Evolutionary conservation across 768 basidiomycete species (phyloP).

Genomic region (Hortiboletus campestris): DNA sequence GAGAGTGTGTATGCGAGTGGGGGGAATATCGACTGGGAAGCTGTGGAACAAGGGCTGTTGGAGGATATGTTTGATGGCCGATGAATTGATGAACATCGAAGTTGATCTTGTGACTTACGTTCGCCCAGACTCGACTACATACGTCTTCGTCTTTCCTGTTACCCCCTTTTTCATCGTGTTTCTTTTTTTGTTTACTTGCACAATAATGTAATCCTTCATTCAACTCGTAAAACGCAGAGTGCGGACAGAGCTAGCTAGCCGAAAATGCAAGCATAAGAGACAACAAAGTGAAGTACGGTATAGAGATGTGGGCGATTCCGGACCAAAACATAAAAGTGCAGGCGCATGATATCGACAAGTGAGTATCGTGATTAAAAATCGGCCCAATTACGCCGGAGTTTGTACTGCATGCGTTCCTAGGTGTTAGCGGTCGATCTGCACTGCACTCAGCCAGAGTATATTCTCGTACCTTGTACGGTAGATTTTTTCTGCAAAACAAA

Average conservation of each 20-base stretch:
- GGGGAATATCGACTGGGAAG: conserved; percentile 85
- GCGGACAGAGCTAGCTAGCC: conserved; percentile 1
- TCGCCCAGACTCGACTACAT: neutral
- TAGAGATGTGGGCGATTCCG: conserved; percentile 27
- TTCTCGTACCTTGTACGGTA: conserved; percentile 80
- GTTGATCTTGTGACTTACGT: neutral
- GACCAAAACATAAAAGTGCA: neutral
- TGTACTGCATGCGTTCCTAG: conserved; percentile 75
- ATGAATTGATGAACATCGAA: conserved; percentile 24
- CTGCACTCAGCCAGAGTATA: conserved; percentile 6
- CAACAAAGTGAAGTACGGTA: conserved; percentile 18
- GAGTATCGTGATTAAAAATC: conserved; percentile 56
- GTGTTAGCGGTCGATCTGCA: conserved; percentile 42
- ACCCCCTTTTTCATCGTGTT: neutral
- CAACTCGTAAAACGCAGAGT: neutral
- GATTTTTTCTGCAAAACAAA: conserved; percentile 53
- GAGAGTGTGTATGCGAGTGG: conserved; percentile 86
- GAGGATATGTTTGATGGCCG: conserved; percentile 90
- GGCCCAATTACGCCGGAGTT: conserved; percentile 85
- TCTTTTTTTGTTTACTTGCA: conserved; percentile 6
- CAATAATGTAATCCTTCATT: conserved; percentile 4
- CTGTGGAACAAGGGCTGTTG: conserved; percentile 77
- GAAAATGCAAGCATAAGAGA: conserved; percentile 1
- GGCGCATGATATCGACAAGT: conserved; percentile 7
- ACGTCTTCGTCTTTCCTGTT: neutral